Evolutionary conservation across 208 protist genomes (phyloP).

Genomic region (Crithidia bombi): DNA sequence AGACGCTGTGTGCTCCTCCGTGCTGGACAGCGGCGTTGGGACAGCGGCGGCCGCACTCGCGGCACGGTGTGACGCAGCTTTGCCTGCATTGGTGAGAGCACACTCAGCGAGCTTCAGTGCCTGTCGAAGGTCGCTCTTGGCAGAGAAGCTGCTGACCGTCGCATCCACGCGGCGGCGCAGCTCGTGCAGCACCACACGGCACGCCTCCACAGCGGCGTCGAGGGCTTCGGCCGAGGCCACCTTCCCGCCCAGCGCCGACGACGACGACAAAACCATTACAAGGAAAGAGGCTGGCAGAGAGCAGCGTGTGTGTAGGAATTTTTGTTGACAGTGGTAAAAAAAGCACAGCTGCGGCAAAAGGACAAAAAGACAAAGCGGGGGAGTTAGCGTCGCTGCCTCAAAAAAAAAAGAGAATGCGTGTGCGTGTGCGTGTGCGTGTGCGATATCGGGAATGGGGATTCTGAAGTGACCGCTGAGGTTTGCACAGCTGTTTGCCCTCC

Average conservation of each 20-base stretch:
- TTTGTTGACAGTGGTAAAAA: not conserved
- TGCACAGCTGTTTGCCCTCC: too few species aligned
- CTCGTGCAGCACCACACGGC: slow-evolving; percentile 30
- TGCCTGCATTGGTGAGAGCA: slow-evolving; percentile 13
- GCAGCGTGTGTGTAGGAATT: not conserved
- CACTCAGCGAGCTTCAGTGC: slow-evolving; percentile 30
- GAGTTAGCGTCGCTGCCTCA: too few species aligned
- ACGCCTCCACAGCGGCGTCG: slow-evolving; percentile 22
- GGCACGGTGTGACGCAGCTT: slow-evolving; percentile 5
- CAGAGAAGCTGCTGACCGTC: slow-evolving; percentile 18
- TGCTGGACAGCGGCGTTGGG: slow-evolving; percentile 1
- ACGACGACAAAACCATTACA: slow-evolving; percentile 7
- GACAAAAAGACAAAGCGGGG: slow-evolving; percentile 1
- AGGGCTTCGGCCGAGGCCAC: slow-evolving; percentile 18
- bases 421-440: not conserved
- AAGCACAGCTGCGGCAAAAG: slow-evolving; percentile 13
- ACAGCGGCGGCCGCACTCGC: not conserved
- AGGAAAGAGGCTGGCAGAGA: slow-evolving; percentile 2
- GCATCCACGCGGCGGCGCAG: slow-evolving; percentile 32
- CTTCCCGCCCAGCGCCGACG: slow-evolving; percentile 5
- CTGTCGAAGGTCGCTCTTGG: slow-evolving; percentile 44
- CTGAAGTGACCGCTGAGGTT: too few species aligned
- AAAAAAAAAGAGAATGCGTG: not conserved
- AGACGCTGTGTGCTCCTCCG: slow-evolving; percentile 18
- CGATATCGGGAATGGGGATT: too few species aligned